Base-by-base conservation (phyloP, 805 yeast species). In the Jamesozyma spencerorum region DNA sequence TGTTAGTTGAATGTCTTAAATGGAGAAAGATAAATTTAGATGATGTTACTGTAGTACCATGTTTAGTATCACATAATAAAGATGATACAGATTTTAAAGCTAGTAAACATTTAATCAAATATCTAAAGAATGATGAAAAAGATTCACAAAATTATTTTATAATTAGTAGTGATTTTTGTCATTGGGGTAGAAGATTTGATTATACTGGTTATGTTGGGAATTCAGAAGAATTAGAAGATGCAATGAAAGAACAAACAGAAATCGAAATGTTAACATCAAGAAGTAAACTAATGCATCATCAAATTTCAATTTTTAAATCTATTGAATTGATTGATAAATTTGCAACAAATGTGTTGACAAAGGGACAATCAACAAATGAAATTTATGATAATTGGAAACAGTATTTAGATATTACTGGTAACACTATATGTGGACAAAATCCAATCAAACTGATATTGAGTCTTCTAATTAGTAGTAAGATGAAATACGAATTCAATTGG, bases 401-500 rank as follows among this genome's bases (percentile, higher is more conserved):
- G 20, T 92, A 92, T 55, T 74, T 92, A 4, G 62, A 63, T 5
- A 49, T 47, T 1, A 85, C 97, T 0, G 85, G 81, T 0, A 88
- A 90, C 63, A 92, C 98, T 0, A 82, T 92, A 14, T 92, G 98
- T 62, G 98, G 98, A 0, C 83, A 87, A 43, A 79, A 76, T 44
- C 96, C 97, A 0, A 68, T 92, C 28, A 73, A 75, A 2, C 66
- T 86, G 7, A 57, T 90, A 15, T 56, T 90, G 38, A 18, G 26
- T 18, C 6, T 15, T 4, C 17, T 31, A 17, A 31, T 31, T 15
- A 17, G 6, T 14, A 10, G 8, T 10, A 10, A 5, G 31, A 29
- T 63, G 68, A 44, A 4, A 39, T 53, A n/a, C 49, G 51, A 48
- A 4, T 74, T 86, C 48, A 49, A 72, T 20, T 86, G 95, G 94